A percentile compares a stretch with the other conserved stretches of the same genome.
phyloP scores from a whole-genome alignment of 805 yeast species.

The Saccharomycopsis sp. region DNA sequence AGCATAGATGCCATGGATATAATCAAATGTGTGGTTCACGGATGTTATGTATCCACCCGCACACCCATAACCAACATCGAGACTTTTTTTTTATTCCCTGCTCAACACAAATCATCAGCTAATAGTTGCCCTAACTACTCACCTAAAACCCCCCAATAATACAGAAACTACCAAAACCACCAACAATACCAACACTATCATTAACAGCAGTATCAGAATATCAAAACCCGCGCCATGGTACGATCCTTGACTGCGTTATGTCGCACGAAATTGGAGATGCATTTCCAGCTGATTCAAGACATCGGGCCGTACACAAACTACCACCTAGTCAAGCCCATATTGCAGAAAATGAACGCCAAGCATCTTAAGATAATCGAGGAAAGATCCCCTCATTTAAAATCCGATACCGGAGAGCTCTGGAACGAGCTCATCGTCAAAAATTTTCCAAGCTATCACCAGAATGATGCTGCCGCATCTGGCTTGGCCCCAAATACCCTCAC shows the following conservation, averaged over 20 bases:
- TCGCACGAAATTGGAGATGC: neutral
- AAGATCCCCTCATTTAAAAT: slow-evolving; percentile 7
- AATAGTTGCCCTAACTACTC: too few species aligned
- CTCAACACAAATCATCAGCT: too few species aligned
- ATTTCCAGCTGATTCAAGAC: slow-evolving; percentile 7
- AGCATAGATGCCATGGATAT: too few species aligned
- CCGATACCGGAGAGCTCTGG: slow-evolving; percentile 9
- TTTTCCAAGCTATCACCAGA: slow-evolving; percentile 8
- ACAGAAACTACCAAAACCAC: neutral
- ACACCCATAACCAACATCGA: too few species aligned
- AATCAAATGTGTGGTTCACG: too few species aligned
- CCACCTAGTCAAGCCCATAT: slow-evolving; percentile 12
- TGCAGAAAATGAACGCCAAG: slow-evolving; percentile 8
- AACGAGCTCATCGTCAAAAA: slow-evolving; percentile 4
- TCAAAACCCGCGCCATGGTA: neutral
- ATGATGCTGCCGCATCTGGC: neutral
- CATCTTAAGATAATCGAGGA: slow-evolving; percentile 13
- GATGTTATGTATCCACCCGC: too few species aligned
- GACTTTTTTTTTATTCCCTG: too few species aligned
- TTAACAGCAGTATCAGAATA: neutral
- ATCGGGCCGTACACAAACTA: slow-evolving; percentile 9
- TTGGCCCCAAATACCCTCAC: neutral
- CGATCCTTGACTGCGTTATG: slow-evolving; percentile 11
- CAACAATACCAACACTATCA: neutral
- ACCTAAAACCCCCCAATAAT: too few species aligned